A percentile compares a stretch with the other conserved stretches of the same genome.
Evolutionary conservation across 805 yeast genomes (phyloP).

Genomic region (Candida awuae): DNA sequence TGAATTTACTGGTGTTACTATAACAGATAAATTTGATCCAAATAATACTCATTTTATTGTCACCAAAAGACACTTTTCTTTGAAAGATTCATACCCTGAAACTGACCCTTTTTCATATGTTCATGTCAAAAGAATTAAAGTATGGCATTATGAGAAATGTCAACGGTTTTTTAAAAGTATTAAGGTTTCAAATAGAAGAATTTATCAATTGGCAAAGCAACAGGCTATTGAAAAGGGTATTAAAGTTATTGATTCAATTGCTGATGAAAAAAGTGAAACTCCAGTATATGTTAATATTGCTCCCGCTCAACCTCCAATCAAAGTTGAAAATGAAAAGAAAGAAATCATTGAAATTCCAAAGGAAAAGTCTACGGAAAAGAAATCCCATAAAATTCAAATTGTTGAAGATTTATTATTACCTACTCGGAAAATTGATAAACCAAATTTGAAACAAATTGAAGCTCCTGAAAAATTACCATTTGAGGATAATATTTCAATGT

Average conservation of each 20-base stretch:
- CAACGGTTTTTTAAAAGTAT: constrained; percentile 46
- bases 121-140: constrained; percentile 39
- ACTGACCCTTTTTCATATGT: constrained; percentile 44
- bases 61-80: constrained; percentile 36
- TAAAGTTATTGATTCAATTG: constrained; percentile 1
- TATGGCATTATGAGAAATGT: constrained; percentile 54
- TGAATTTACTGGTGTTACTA: constrained; percentile 40
- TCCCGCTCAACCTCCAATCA: constrained; percentile 3
- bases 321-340: background rate
- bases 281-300: constrained; percentile 8
- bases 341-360: background rate
- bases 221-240: constrained; percentile 4
- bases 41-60: constrained; percentile 38
- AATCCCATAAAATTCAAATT: constrained; percentile 12
- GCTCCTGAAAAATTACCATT: constrained; percentile 17
- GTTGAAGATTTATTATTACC: constrained; percentile 29
- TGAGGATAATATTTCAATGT: constrained; percentile 7
- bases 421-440: constrained; percentile 19
- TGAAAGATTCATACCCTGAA: constrained; percentile 30
- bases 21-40: constrained; percentile 39
- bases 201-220: constrained; percentile 23
- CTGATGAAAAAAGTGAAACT: background rate
- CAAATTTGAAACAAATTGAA: constrained; percentile 20
- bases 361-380: background rate
- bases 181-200: constrained; percentile 34